Evolutionary conservation across 768 basidiomycete genomes (phyloP), one percentile per base, ranked within the genome.

Genomic region (Lanmaoa pseudosensibilis): DNA sequence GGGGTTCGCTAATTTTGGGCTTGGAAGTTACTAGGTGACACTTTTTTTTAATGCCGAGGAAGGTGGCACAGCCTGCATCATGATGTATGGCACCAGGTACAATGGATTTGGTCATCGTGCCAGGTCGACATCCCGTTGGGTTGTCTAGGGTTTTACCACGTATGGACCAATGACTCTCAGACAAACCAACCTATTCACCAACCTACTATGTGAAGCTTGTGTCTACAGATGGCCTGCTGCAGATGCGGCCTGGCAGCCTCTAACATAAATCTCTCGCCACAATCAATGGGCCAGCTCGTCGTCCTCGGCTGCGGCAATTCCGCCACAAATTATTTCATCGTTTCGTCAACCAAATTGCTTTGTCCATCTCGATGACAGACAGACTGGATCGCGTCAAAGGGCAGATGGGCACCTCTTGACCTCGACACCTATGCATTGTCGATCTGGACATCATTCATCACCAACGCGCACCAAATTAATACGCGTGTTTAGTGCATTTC

Each of bases 391-490:
- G 43, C 19, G 39, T 44, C 34, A 48, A 16, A 46, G 49, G 34
- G 55, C 25, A 21, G 30, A 23, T 27, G 6, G 12, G 11, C 30
- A 39, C 25, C 41, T 47, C 30, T 39, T 19, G 11, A 46, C 61
- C 58, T 56, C 49, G 32, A 64, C 43, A 43, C 32, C 21, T 32
- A 41, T 18, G 30, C 65, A 52, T 57, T 57, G 55, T 47, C 18
- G 43, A 51, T 44, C 57, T 18, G 18, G 47, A 11, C 37, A 36
- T 27, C 49, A 21, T 46, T 46, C 25, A 43, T 27, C 47, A 54
- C 13, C 33, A 40, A 46, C 13, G 8, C 43, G 18, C 38, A 40
- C 25, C 32, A 33, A 27, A 50, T 37, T 38, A 27, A 50, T 33
- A 38, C 27, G 37, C 36, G 33, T 33, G 39, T 39, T 36, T 3